Base-by-base conservation (phyloP, 2,329 filamentous ascomycete species). In the Ophiocordyceps camponoti-floridani region DNA sequence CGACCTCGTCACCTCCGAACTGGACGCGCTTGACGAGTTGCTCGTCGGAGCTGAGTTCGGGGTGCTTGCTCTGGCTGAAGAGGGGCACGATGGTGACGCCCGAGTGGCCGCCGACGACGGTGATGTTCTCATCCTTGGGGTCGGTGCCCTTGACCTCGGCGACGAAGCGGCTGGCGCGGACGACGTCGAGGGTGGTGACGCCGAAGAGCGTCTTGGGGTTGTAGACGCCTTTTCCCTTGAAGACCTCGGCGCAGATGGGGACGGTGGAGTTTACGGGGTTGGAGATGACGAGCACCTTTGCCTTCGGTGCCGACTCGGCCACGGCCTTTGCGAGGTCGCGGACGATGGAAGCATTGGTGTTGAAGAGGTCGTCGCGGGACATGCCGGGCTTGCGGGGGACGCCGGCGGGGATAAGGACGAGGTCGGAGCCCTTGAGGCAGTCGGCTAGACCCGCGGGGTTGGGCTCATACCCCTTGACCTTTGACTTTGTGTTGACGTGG, bases 191-290 rank as follows among this genome's bases (percentile, higher is more conserved):
- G 61, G 91, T 96, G 70, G 91, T 98, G 63, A 98, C 91, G 75
- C 91, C 91, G 71, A 98, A 98, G 58, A 98, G 85, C 62, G 84
- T 85, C 82, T 93, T 93, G 67, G 91, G 88, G 80, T 98, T 89
- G 82, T 95, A 98, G 72, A 96, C 89, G 56, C 87, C 87, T 58
- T 72, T 75, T 65, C 77, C 70, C 82, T 96, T 96, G 84, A 88
- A 94, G 64, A 96, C 80, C 78, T 96, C 91, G 63, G 86, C 82
- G 63, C 81, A 82, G 70, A 98, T 98, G 64, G 91, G 91, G 60
- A 98, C 91, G 62, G 91, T 98, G 58, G 87, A 95, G 86, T 98
- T 98, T 72, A 98, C 88, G 50, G 91, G 91, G 81, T 98, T 98
- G 68, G 88, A 79, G 71, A 98, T 98, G 75, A 98, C 79, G 63